These are phyloP conservation scores for Chrysopogon serrulatus DNA, from an alignment of 176 grass and related monocot species.

Conservation along the genomic window DNA sequence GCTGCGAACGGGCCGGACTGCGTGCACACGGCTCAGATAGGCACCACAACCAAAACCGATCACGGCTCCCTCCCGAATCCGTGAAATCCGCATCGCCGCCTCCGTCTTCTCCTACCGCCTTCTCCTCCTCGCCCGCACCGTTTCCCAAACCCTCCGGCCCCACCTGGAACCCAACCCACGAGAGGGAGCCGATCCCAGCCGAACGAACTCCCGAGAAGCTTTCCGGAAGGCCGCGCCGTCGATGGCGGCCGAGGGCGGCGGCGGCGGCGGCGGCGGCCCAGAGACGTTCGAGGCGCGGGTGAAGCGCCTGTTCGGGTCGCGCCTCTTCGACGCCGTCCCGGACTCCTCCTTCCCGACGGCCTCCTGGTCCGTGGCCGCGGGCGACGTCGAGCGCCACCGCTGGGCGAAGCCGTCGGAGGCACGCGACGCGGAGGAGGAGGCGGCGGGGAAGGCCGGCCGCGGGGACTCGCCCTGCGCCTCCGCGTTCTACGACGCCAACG, in stretches of 20 bases:
- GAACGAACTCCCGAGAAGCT: constrained; percentile 17
- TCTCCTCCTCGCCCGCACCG: background rate
- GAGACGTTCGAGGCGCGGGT: constrained; percentile 80
- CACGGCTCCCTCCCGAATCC: background rate
- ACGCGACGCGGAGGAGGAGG: constrained; percentile 50
- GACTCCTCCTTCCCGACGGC: constrained; percentile 58
- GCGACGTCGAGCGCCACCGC: constrained; percentile 73
- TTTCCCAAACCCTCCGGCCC: background rate
- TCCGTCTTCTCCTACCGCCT: background rate
- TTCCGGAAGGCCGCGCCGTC: background rate
- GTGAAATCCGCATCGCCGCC: background rate
- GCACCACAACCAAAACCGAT: background rate
- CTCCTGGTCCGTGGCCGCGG: constrained; percentile 73
- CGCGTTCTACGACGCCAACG: constrained; percentile 64
- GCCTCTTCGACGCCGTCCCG: constrained; percentile 71
- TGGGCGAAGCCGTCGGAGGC: constrained; percentile 69
- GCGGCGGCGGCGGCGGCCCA: background rate
- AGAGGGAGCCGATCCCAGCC: background rate
- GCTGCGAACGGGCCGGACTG: background rate
- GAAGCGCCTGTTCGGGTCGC: constrained; percentile 89
- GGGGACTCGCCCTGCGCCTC: constrained; percentile 73
- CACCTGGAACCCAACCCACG: background rate
- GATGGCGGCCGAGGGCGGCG: constrained; percentile 35
- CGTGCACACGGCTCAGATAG: background rate
- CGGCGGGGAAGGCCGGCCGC: constrained; percentile 25